Conservation (phyloP, 768 basidiomycete species). For the Mycena chlorophos region DNA sequence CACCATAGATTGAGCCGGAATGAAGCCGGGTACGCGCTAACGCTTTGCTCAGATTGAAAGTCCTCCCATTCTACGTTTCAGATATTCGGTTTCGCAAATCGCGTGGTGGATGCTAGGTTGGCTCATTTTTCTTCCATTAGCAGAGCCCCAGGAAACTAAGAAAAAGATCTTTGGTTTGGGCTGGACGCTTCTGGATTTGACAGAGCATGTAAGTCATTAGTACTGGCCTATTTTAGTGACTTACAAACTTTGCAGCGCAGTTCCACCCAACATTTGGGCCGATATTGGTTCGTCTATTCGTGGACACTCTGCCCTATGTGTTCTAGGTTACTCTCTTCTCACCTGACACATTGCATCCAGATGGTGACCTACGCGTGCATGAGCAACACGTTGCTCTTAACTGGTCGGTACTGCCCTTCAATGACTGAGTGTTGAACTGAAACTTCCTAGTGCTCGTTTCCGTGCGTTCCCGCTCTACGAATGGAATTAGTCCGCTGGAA, state of each 20-base stretch:
- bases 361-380: constrained; percentile 91
- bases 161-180: constrained; percentile 39
- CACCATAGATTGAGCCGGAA: constrained; percentile 58
- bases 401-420: constrained; percentile 47
- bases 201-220: constrained; percentile 57
- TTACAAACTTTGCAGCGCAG: constrained; percentile 41
- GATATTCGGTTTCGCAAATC: constrained; percentile 40
- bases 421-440: constrained; percentile 12
- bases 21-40: constrained; percentile 53
- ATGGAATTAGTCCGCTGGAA: neutral
- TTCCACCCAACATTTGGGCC: constrained; percentile 92
- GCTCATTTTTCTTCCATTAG: constrained; percentile 74
- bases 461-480: constrained; percentile 42
- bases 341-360: neutral
- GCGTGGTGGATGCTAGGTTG: constrained; percentile 96
- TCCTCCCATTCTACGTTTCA: constrained; percentile 1
- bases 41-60: constrained; percentile 2
- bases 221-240: neutral
- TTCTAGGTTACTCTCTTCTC: neutral
- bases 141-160: no score
- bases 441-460: constrained; percentile 68
- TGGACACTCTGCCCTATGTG: no score
- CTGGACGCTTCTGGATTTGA: constrained; percentile 91
- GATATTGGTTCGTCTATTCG: constrained; percentile 41
- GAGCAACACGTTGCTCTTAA: constrained; percentile 89